phyloP scores from a whole-genome alignment of 352 stramenopile genomes.

The Pythium graminicola region DNA sequence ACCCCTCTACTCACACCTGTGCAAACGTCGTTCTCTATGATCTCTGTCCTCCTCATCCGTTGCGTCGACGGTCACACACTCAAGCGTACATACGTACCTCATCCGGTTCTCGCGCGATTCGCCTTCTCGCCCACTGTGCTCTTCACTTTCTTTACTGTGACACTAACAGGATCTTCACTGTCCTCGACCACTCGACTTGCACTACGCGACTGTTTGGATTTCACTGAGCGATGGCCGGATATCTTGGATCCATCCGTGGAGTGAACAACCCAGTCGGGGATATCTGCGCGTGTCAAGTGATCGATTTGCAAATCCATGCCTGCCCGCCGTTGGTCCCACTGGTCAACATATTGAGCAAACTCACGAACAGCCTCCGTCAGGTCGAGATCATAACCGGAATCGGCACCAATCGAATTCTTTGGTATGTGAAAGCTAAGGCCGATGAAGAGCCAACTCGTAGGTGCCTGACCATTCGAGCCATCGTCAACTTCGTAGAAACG shows the following conservation, averaged over 20 bases:
- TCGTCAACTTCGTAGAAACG: slow-evolving; percentile 72
- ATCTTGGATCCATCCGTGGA: slow-evolving; percentile 19
- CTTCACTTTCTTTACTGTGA: slow-evolving; percentile 8
- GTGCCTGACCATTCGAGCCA: slow-evolving; percentile 17
- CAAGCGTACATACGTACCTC: too few relatives aligned
- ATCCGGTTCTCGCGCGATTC: too few relatives aligned
- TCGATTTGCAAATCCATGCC: slow-evolving; percentile 83
- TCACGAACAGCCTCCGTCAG: slow-evolving; percentile 66
- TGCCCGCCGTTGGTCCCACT: slow-evolving; percentile 61
- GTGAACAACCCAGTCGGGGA: slow-evolving; percentile 63
- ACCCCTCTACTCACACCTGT: too few relatives aligned
- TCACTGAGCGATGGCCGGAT: background rate
- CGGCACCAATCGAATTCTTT: slow-evolving; percentile 13
- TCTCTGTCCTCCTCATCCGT: too few relatives aligned
- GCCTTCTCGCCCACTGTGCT: background rate
- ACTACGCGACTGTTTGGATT: slow-evolving; percentile 15
- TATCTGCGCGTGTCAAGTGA: slow-evolving; percentile 43
- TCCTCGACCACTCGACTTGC: too few relatives aligned
- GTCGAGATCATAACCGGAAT: slow-evolving; percentile 37
- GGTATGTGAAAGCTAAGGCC: slow-evolving; percentile 57
- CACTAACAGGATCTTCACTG: background rate
- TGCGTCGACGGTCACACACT: too few relatives aligned
- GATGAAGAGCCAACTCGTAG: slow-evolving; percentile 74
- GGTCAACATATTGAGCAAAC: slow-evolving; percentile 68
- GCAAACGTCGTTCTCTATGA: too few relatives aligned